Evolutionary conservation across 345 rosid species (phyloP).

Genomic region (Salix exigua): DNA sequence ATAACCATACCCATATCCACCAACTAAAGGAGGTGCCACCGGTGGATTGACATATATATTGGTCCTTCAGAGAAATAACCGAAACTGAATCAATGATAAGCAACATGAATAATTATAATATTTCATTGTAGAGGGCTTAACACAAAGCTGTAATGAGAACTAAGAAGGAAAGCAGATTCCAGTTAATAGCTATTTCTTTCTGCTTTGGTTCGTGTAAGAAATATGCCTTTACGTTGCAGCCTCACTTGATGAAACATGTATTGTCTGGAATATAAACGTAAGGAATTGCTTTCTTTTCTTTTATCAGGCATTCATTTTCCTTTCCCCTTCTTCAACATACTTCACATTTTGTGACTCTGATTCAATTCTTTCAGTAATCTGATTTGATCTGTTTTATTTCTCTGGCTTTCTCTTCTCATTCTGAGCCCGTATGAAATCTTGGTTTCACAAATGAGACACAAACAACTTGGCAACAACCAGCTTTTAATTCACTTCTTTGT

Average conservation of each 20-base stretch:
- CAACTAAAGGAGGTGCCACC: slow-evolving; percentile 81
- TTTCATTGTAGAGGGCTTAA: neutral
- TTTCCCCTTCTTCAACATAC: neutral
- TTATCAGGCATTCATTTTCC: neutral
- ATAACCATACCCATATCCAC: slow-evolving; percentile 81
- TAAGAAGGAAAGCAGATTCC: neutral
- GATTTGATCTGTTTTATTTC: no score
- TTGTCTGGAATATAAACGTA: no score
- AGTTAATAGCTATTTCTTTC: no score
- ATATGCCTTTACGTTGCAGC: no score
- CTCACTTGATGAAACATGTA: no score
- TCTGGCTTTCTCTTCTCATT: neutral
- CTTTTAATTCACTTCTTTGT: neutral
- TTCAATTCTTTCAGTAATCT: neutral
- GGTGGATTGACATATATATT: slow-evolving; percentile 85
- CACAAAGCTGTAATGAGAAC: neutral
- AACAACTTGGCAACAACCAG: neutral
- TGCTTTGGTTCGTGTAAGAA: no score
- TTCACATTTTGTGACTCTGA: neutral
- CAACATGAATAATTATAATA: neutral
- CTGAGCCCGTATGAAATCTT: neutral
- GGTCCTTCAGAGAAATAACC: slow-evolving; percentile 46
- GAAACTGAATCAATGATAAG: neutral
- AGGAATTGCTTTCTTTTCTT: no score
- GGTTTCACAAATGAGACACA: neutral